phyloP scores from a whole-genome alignment of 345 rosid genomes.

The Gossypium raimondii region DNA sequence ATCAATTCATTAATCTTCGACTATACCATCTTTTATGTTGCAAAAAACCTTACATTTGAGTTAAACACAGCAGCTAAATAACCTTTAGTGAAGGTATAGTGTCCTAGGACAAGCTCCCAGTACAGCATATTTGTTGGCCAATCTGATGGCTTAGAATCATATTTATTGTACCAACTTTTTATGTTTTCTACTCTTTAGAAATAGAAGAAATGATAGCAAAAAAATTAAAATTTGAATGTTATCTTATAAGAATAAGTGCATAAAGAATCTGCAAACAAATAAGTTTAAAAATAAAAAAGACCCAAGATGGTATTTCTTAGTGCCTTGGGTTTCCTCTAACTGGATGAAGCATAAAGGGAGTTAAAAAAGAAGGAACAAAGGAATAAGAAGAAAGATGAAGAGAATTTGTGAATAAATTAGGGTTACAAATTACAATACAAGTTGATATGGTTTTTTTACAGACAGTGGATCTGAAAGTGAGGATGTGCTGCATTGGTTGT shows the following conservation, averaged over 20 bases:
- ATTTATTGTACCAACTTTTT: neutral
- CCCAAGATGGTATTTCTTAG: conserved; percentile 16
- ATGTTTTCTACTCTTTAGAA: no score
- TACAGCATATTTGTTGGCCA: neutral
- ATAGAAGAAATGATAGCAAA: no score
- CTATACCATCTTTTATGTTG: neutral
- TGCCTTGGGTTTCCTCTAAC: conserved; percentile 23
- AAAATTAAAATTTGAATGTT: no score
- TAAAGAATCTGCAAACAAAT: conserved; percentile 7
- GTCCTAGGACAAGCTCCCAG: neutral
- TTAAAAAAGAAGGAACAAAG: conserved; percentile 24
- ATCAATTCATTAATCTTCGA: neutral
- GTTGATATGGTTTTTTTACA: conserved; percentile 21
- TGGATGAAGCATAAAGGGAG: conserved; percentile 15
- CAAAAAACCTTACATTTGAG: neutral
- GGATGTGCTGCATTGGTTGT: conserved; percentile 97
- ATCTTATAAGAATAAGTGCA: neutral
- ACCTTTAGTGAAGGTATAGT: neutral
- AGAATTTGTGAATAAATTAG: neutral
- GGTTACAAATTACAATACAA: neutral
- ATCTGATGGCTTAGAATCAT: neutral
- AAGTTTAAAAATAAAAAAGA: neutral
- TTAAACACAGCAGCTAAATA: neutral
- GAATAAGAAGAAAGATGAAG: conserved; percentile 19
- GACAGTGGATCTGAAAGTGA: conserved; percentile 94